These are phyloP conservation scores for Brasilioporus rufonigricans DNA, from an alignment of 768 basidiomycete genomes.

Conservation along the genomic window DNA sequence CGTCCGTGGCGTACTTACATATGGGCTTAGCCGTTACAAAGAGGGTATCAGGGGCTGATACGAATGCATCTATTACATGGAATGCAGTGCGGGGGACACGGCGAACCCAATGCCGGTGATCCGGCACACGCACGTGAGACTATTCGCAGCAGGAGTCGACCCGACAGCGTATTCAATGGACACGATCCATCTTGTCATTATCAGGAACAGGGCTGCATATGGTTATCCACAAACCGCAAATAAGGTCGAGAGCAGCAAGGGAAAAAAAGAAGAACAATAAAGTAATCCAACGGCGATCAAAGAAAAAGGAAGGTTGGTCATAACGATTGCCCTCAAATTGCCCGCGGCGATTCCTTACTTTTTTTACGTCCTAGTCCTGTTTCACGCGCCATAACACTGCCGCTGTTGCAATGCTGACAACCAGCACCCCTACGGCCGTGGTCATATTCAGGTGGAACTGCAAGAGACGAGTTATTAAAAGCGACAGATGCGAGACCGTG, in stretches of 20 bases:
- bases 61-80: not conserved
- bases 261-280: constrained; percentile 24
- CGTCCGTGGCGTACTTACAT: not conserved
- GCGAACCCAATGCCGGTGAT: not conserved
- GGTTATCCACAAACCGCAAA: constrained; percentile 26
- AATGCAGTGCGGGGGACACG: not conserved
- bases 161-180: not conserved
- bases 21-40: not conserved
- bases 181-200: constrained; percentile 17
- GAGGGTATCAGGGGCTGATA: not conserved
- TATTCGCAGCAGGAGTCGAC: no score
- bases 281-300: constrained; percentile 25
- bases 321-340: constrained; percentile 15
- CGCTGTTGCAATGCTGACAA: constrained; percentile 65
- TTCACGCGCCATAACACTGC: constrained; percentile 74
- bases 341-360: constrained; percentile 15
- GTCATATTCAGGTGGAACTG: constrained; percentile 35
- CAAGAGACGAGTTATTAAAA: constrained; percentile 23
- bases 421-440: constrained; percentile 61
- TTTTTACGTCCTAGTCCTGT: constrained; percentile 30
- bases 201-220: constrained; percentile 20
- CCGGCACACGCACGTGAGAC: not conserved
- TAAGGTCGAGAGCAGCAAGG: constrained; percentile 14
- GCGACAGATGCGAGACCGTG: constrained; percentile 7
- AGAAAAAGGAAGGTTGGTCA: constrained; percentile 8